Conservation (phyloP, 106 monocot genomes). For the Dendrobium huoshanense region DNA sequence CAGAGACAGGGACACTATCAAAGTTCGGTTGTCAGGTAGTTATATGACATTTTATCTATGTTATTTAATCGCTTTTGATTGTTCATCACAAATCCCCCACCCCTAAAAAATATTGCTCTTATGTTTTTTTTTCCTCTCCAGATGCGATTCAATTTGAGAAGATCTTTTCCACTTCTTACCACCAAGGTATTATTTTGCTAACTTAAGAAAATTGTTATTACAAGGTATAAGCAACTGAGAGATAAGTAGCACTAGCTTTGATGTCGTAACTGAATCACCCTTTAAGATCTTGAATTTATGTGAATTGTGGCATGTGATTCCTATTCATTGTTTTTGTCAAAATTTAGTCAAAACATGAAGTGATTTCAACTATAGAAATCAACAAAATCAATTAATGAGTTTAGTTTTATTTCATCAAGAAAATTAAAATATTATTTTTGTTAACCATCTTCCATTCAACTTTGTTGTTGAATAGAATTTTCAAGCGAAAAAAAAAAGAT, state of each 20-base stretch:
- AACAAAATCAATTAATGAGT: background rate
- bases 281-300: background rate
- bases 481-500: background rate
- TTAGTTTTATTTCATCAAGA: background rate
- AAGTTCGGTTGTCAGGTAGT: conserved; percentile 94
- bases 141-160: conserved; percentile 97
- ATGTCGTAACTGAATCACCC: background rate
- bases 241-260: background rate
- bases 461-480: background rate
- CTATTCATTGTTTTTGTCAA: background rate
- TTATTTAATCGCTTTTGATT: background rate
- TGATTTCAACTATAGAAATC: background rate
- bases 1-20: conserved; percentile 87
- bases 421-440: background rate
- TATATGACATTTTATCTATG: background rate
- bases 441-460: background rate
- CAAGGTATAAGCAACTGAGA: background rate
- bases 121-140: conserved; percentile 8
- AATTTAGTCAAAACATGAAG: background rate
- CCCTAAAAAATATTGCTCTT: too few relatives aligned
- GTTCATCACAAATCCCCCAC: background rate
- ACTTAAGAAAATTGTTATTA: background rate
- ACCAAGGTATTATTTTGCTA: conserved; percentile 59
- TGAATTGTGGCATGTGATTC: background rate
- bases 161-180: conserved; percentile 83